Evolutionary conservation across 2,329 filamentous ascomycete genomes (phyloP), one percentile per base, ranked within the genome.

Genomic region (Ophiostoma angusticollis): DNA sequence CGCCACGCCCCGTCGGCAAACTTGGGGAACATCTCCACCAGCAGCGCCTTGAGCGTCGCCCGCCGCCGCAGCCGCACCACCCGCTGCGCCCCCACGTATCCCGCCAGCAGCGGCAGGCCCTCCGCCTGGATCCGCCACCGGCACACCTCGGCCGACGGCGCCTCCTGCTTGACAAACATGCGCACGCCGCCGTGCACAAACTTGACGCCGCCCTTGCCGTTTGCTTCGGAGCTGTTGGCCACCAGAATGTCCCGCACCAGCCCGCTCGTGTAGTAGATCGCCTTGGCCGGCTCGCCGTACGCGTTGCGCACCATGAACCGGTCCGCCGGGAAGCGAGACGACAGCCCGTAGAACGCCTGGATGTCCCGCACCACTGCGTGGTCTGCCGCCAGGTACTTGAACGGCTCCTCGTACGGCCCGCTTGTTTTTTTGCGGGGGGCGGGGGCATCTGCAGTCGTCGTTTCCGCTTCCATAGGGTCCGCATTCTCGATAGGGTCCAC

Each of bases 91-190:
- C 84, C 84, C 2, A 96, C 80, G 70, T 93, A 96, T 19, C 84
- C 83, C 54, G 94, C 83, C 25, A 95, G 68, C 48, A 98, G 86
- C 9, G 82, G 78, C 63, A 98, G 77, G 18, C 91, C 91, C 60
- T 98, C 91, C 11, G 80, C 83, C 66, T 98, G 91, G 51, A 98
- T 91, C 33, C 91, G 78, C 91, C 91, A 98, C 42, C 80, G 74
- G 64, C 87, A 94, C 24, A 91, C 81, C 39, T 87, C 80, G 25
- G 80, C 78, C 5, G 79, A 82, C 43, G 93, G 87, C 0, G 84
- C 81, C 54, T 95, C 86, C 59, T 96, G 89, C 66, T 93, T 94
- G 68, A 96, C 91, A 58, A 93, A 98, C 85, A 96, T 96, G 64
- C 93, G 93, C 24, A 98, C 87, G 47, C 91, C 91, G 36, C 82